Conservation (phyloP, 139 green algal species). For the Raphidocelis subcapitata region DNA sequence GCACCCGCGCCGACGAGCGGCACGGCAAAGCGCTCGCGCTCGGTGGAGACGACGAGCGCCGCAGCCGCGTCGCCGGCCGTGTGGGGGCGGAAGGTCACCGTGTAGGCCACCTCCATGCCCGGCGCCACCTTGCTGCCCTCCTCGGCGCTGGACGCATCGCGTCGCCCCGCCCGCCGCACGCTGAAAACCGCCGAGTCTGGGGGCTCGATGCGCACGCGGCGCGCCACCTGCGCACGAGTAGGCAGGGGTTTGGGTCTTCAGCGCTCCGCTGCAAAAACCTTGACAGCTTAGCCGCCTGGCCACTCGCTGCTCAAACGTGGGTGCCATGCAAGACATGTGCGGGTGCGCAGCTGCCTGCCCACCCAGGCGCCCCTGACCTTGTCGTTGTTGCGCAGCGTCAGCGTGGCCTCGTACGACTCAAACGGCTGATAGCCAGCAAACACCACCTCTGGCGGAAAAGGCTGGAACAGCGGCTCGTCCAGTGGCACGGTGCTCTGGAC, state of each 20-base stretch:
- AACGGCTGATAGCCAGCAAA: conserved; percentile 70
- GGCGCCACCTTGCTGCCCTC: conserved; percentile 65
- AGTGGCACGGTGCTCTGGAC: conserved; percentile 56
- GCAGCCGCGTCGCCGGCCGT: conserved; percentile 48
- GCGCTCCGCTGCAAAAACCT: no score
- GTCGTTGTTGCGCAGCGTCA: conserved; percentile 83
- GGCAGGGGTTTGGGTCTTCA: no score
- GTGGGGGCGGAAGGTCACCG: conserved; percentile 57
- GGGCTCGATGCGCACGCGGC: conserved; percentile 56
- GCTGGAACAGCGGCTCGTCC: conserved; percentile 80
- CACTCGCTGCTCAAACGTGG: no score
- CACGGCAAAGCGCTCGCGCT: conserved; percentile 83
- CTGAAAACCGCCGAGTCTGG: conserved; percentile 58
- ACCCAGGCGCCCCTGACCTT: conserved; percentile 30
- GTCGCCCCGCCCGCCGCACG: conserved; percentile 32
- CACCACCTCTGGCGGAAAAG: conserved; percentile 64
- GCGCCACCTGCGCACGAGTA: conserved; percentile 50
- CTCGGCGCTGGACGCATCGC: neutral
- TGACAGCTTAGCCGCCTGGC: no score
- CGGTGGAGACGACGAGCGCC: conserved; percentile 73
- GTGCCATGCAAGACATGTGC: no score
- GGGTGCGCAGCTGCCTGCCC: no score
- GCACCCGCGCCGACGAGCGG: conserved; percentile 52
- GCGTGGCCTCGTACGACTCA: conserved; percentile 51
- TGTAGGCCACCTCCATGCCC: conserved; percentile 76